Evolutionary conservation across 2,329 filamentous ascomycete genomes (phyloP).

Genomic region (Aspergillus felis): DNA sequence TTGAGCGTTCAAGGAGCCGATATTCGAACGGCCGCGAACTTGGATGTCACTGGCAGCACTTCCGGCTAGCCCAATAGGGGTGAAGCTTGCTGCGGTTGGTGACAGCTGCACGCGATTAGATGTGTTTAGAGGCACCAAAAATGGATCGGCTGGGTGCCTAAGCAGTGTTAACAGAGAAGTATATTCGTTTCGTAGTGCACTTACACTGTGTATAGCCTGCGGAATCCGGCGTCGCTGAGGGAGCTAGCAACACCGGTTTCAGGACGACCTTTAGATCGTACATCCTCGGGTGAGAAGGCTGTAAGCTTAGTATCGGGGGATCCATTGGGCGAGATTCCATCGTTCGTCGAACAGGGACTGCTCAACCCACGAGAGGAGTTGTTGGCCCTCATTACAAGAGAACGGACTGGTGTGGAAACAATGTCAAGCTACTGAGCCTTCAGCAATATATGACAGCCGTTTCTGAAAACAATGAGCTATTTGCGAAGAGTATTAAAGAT

Average conservation of each 20-base stretch:
- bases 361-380: slow-evolving; percentile 27
- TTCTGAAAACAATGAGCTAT: not conserved
- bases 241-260: slow-evolving; percentile 13
- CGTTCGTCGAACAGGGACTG: slow-evolving; percentile 42
- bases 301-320: slow-evolving; percentile 64
- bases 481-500: not conserved
- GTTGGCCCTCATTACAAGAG: slow-evolving; percentile 21
- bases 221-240: slow-evolving; percentile 13
- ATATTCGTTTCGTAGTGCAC: slow-evolving; percentile 1
- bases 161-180: not conserved
- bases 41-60: slow-evolving; percentile 6
- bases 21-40: slow-evolving; percentile 8
- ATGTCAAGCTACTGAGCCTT: not conserved
- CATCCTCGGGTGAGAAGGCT: slow-evolving; percentile 60
- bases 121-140: slow-evolving; percentile 18
- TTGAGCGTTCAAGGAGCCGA: slow-evolving; percentile 18
- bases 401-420: not conserved
- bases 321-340: slow-evolving; percentile 55
- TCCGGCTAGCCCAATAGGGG: slow-evolving; percentile 42
- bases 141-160: slow-evolving; percentile 27
- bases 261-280: slow-evolving; percentile 38
- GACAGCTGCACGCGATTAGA: slow-evolving; percentile 47
- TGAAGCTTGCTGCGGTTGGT: slow-evolving; percentile 61
- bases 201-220: slow-evolving; percentile 21
- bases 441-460: not conserved